A percentile compares a stretch with the other conserved stretches of the same genome.
Conservation (phyloP, 2,329 filamentous ascomycete species). For the Colletotrichum tofieldiae region DNA sequence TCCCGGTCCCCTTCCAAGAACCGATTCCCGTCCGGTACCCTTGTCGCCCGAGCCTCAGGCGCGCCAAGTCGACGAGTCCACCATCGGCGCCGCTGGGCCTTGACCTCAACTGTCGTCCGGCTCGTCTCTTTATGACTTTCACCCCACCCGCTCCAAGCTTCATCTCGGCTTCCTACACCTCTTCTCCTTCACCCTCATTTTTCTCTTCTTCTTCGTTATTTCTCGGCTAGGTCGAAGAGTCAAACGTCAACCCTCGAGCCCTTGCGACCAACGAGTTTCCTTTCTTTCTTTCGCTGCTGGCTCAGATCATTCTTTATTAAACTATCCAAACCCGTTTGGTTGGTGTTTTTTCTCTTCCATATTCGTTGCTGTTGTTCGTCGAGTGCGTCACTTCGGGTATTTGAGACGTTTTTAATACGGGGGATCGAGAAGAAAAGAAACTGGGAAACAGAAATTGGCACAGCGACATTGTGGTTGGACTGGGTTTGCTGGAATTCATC, state of each 20-base stretch:
- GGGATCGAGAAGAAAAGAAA: constrained; percentile 29
- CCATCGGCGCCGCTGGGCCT: constrained; percentile 20
- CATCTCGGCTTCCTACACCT: constrained; percentile 45
- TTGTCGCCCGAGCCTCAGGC: constrained; percentile 39
- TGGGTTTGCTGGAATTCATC: constrained; percentile 28
- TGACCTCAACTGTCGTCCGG: constrained; percentile 25
- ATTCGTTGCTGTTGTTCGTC: constrained; percentile 50
- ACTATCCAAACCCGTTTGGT: constrained; percentile 37
- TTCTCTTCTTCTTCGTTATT: constrained; percentile 51
- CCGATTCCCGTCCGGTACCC: constrained; percentile 31
- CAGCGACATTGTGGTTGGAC: constrained; percentile 12
- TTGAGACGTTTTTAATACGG: constrained; percentile 42
- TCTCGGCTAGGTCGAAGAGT: constrained; percentile 63
- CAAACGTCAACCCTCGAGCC: constrained; percentile 54
- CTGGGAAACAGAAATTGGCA: constrained; percentile 22
- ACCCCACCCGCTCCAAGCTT: constrained; percentile 48
- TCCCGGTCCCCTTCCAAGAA: constrained; percentile 27
- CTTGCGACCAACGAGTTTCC: constrained; percentile 52
- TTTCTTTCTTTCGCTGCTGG: constrained; percentile 70
- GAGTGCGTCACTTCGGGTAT: constrained; percentile 30
- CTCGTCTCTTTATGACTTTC: constrained; percentile 58
- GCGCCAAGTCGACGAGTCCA: constrained; percentile 38
- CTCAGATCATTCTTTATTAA: constrained; percentile 66
- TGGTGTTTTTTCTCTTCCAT: constrained; percentile 45
- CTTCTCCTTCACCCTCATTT: constrained; percentile 49